These are phyloP conservation scores for Parachaetomium inaequale DNA, from an alignment of 495 filamentous ascomycete species.

Conservation along the genomic window DNA sequence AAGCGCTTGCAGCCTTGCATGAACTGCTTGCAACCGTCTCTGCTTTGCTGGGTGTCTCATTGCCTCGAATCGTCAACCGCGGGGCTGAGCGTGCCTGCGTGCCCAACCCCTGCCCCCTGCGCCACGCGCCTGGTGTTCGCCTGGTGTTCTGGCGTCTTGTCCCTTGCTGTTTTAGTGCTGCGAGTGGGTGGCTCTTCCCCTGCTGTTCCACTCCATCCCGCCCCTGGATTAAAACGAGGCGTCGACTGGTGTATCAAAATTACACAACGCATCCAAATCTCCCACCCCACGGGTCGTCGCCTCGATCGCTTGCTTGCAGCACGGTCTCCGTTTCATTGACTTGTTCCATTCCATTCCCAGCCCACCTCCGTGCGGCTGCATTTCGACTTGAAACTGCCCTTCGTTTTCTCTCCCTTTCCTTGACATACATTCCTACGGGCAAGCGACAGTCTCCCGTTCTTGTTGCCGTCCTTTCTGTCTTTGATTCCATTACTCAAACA, in stretches of 20 bases:
- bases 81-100: not conserved
- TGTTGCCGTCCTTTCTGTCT: not conserved
- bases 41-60: not conserved
- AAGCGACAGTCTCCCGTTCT: not conserved
- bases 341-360: not conserved
- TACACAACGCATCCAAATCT: not conserved
- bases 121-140: no score
- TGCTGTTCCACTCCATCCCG: not conserved
- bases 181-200: not conserved
- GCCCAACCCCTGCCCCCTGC: no score
- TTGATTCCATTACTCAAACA: not conserved
- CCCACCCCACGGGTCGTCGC: not conserved
- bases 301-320: not conserved
- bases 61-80: constrained; percentile 1
- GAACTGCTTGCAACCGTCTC: not conserved
- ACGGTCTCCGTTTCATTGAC: constrained; percentile 8
- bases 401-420: not conserved
- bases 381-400: not conserved
- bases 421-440: not conserved
- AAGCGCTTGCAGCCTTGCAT: not conserved
- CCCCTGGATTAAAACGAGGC: not conserved
- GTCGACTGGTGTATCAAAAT: constrained; percentile 12
- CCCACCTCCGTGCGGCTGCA: not conserved
- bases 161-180: not conserved
- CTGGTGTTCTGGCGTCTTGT: not conserved